phyloP scores from a whole-genome alignment of 2,329 filamentous ascomycete genomes.

The Colletotrichum godetiae region DNA sequence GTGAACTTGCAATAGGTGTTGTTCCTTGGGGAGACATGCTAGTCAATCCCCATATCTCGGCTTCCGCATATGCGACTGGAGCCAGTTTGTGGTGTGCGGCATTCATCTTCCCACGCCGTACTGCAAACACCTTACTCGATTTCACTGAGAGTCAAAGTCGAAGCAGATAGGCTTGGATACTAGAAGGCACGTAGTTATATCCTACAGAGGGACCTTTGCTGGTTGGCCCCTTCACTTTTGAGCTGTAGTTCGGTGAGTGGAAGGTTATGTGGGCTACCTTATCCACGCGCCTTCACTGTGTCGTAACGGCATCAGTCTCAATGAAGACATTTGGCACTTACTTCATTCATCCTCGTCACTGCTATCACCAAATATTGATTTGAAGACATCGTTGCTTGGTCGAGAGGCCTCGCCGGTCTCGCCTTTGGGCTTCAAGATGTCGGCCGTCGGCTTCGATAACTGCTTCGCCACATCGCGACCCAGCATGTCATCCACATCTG shows the following conservation, averaged over 20 bases:
- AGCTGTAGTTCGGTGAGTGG: neutral
- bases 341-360: conserved; percentile 67
- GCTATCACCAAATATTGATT: conserved; percentile 92
- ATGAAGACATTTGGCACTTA: conserved; percentile 4
- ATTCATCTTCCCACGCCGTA: too few relatives aligned
- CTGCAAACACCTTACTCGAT: neutral
- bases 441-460: neutral
- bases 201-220: too few relatives aligned
- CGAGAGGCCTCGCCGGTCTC: neutral
- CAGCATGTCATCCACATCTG: neutral
- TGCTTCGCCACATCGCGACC: neutral
- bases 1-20: neutral
- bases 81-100: neutral
- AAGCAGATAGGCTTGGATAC: neutral
- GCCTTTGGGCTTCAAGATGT: conserved; percentile 30
- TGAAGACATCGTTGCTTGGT: conserved; percentile 68
- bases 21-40: neutral
- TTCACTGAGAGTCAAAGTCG: neutral
- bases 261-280: neutral
- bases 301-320: neutral
- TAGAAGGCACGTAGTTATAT: neutral
- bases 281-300: neutral
- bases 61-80: neutral
- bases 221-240: neutral
- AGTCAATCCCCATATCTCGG: neutral